These are phyloP conservation scores for Xylariaceae sp. DNA, from an alignment of 2,329 filamentous ascomycete species.

Conservation along the genomic window DNA sequence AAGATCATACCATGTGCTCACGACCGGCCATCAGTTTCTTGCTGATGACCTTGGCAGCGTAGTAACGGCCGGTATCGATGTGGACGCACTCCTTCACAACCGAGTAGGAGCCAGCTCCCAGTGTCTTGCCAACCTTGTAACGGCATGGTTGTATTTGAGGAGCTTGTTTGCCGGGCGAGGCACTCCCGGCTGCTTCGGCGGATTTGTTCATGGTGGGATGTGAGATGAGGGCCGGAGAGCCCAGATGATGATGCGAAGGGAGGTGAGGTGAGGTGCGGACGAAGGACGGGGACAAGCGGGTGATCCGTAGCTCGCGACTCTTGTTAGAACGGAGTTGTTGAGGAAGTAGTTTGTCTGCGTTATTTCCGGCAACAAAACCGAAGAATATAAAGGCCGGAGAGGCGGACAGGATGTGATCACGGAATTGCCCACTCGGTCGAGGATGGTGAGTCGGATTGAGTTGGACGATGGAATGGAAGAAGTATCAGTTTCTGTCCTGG, in stretches of 20 bases:
- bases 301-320: background rate
- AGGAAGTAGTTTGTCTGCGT: background rate
- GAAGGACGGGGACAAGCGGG: background rate
- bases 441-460: background rate
- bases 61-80: slow-evolving; percentile 95
- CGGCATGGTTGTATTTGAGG: slow-evolving; percentile 87
- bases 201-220: slow-evolving; percentile 24
- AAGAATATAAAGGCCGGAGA: background rate
- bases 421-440: background rate
- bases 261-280: background rate
- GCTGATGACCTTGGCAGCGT: slow-evolving; percentile 99
- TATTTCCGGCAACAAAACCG: background rate
- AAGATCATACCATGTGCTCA: slow-evolving; percentile 80
- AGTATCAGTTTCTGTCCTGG: background rate
- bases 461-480: background rate
- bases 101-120: slow-evolving; percentile 94
- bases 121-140: slow-evolving; percentile 97
- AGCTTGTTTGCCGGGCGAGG: slow-evolving; percentile 29
- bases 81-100: slow-evolving; percentile 99
- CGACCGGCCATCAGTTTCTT: slow-evolving; percentile 95
- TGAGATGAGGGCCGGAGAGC: background rate
- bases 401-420: background rate
- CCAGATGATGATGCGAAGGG: background rate
- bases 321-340: background rate
- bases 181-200: slow-evolving; percentile 25